Percentiles rank a stretch among this genome's conserved stretches.
Conservation (phyloP, 768 basidiomycete species). For the Clitopilus passeckerianus region DNA sequence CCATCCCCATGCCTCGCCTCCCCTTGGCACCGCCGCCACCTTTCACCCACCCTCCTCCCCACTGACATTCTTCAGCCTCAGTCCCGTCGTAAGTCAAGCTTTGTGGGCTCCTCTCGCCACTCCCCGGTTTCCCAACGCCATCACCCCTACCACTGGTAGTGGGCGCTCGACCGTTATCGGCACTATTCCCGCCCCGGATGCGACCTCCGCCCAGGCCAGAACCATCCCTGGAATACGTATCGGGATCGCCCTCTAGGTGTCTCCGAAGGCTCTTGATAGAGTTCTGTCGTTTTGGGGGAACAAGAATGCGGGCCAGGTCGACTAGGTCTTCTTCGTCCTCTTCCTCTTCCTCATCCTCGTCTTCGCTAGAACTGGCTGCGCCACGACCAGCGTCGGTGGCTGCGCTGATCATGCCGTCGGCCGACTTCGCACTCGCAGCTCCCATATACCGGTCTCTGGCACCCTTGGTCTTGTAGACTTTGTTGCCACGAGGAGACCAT, state of each 20-base stretch:
- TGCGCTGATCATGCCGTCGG: background rate
- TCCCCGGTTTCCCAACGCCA: background rate
- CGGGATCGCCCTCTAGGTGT: constrained; percentile 33
- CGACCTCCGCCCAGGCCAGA: background rate
- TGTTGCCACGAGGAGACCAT: background rate
- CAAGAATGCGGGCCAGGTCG: constrained; percentile 60
- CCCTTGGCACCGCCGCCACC: background rate
- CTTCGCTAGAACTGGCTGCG: constrained; percentile 19
- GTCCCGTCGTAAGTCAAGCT: background rate
- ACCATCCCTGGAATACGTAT: background rate
- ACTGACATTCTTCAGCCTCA: background rate
- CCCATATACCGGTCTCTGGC: constrained; percentile 21
- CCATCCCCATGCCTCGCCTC: background rate
- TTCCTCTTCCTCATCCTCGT: constrained; percentile 39
- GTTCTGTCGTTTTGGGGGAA: constrained; percentile 67
- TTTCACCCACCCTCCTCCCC: background rate
- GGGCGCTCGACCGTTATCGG: background rate
- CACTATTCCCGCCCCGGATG: background rate
- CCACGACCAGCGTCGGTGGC: background rate
- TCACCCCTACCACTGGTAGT: background rate
- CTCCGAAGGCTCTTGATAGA: constrained; percentile 69
- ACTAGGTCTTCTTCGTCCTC: constrained; percentile 49
- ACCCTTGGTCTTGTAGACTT: background rate
- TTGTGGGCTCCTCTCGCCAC: background rate
- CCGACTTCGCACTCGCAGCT: constrained; percentile 21